These are phyloP conservation scores for Aspergillus thermomutatus DNA, from an alignment of 2,329 filamentous ascomycete species.

Conservation along the genomic window DNA sequence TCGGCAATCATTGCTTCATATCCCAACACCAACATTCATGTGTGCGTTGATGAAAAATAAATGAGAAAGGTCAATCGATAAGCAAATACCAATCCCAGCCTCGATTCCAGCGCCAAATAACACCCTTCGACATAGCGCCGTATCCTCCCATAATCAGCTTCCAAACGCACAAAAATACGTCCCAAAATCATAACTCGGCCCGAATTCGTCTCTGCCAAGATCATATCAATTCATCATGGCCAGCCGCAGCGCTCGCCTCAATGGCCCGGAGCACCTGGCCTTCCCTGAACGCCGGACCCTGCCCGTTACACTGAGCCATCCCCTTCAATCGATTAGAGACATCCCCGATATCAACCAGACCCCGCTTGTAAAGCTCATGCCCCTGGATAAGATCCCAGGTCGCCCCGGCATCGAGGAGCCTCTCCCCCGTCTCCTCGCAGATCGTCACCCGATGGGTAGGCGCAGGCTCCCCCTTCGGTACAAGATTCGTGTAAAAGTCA, in stretches of 20 bases:
- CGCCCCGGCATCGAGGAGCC: constrained; percentile 69
- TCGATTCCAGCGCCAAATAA: background rate
- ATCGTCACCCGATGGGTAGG: constrained; percentile 67
- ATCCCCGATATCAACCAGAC: constrained; percentile 74
- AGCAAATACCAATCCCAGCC: background rate
- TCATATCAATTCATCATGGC: constrained; percentile 73
- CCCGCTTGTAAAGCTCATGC: constrained; percentile 72
- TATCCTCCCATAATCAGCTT: background rate
- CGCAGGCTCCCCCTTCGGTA: constrained; percentile 44
- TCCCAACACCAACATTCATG: background rate
- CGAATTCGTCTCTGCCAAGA: background rate
- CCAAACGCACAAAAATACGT: constrained; percentile 1
- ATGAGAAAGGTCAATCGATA: background rate
- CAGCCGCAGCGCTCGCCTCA: constrained; percentile 70
- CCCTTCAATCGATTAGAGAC: constrained; percentile 76
- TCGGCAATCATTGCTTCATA: no score
- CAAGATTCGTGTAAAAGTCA: constrained; percentile 65
- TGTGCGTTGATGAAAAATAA: background rate
- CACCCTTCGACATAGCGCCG: background rate
- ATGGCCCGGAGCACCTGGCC: constrained; percentile 69
- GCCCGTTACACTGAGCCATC: constrained; percentile 76
- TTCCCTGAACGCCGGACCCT: constrained; percentile 85
- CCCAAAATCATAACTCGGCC: background rate
- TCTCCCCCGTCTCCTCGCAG: constrained; percentile 62
- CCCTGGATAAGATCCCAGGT: constrained; percentile 88